Evolutionary conservation across 306 rosid species (phyloP).

Genomic region (Rosa multiflora): DNA sequence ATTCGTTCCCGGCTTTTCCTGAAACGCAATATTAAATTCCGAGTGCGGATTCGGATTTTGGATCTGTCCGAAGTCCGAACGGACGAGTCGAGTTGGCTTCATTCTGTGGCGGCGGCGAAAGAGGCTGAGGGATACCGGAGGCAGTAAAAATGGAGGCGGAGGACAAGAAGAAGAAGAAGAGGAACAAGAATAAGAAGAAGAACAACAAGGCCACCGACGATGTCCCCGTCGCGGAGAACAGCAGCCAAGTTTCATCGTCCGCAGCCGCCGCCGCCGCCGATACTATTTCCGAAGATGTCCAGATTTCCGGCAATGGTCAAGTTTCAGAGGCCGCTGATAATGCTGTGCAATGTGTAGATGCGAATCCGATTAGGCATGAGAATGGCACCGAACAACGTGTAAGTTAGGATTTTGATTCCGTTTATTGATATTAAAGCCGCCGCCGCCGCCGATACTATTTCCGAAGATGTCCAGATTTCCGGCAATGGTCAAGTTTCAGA

Average conservation of each 20-base stretch:
- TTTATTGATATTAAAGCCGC: not conserved
- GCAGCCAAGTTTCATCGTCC: slow-evolving; percentile 25
- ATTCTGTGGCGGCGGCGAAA: slow-evolving; percentile 2
- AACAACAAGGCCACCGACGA: slow-evolving; percentile 39
- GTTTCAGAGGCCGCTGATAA: not conserved
- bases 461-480: slow-evolving; percentile 4
- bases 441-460: slow-evolving; percentile 6
- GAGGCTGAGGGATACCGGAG: slow-evolving; percentile 14
- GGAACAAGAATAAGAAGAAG: slow-evolving; percentile 55
- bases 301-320: not conserved
- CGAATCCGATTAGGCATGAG: slow-evolving; percentile 30
- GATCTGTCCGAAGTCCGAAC: slow-evolving; percentile 10
- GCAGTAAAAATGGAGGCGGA: slow-evolving; percentile 54
- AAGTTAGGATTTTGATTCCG: slow-evolving; percentile 34
- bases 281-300: slow-evolving; percentile 12
- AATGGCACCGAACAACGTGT: slow-evolving; percentile 52
- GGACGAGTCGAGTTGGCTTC: not conserved
- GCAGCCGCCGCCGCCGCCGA: slow-evolving; percentile 7
- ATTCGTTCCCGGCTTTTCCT: not conserved
- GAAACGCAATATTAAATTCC: not conserved
- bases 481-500: not conserved
- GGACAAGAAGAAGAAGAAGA: slow-evolving; percentile 53
- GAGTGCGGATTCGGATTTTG: not conserved
- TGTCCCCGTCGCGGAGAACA: slow-evolving; percentile 28
- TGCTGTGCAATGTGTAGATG: slow-evolving; percentile 6